Conservation (phyloP, 2,329 filamentous ascomycete species). For the Fragosphaeria purpurea region DNA sequence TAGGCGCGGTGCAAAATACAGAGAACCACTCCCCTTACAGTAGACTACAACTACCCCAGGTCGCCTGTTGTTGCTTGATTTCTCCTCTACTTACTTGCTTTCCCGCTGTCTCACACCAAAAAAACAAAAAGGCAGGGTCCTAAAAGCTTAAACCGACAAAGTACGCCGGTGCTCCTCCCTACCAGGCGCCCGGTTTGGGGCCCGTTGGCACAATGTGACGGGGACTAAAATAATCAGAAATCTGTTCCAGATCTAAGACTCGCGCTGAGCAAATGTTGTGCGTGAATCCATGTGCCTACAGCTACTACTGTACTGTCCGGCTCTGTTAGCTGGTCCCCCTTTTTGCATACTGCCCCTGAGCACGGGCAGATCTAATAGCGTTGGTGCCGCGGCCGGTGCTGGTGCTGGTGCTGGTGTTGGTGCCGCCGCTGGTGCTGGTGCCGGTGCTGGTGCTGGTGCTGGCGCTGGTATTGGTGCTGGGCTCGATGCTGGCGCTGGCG, state of each 20-base stretch:
- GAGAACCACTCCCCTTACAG: too few species aligned
- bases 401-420: conserved; percentile 2
- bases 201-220: conserved; percentile 3
- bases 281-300: too few species aligned
- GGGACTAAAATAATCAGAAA: conserved; percentile 5
- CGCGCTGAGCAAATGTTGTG: too few species aligned
- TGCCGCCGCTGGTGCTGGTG: background rate
- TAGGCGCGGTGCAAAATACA: too few species aligned
- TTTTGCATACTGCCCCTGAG: conserved; percentile 1
- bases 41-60: too few species aligned
- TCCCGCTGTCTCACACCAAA: too few species aligned
- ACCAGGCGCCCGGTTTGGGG: background rate
- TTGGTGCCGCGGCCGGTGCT: background rate
- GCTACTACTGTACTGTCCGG: background rate
- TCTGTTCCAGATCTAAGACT: background rate
- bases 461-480: conserved; percentile 4
- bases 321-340: background rate
- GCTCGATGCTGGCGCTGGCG: too few species aligned
- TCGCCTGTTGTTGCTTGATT: too few species aligned
- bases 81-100: background rate
- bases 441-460: conserved; percentile 1
- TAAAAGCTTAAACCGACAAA: background rate
- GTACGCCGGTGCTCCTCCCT: background rate
- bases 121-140: background rate
- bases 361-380: conserved; percentile 2